Percentiles rank a stretch among this genome's conserved stretches.
These are phyloP conservation scores for Auricularia sp. DNA, from an alignment of 768 basidiomycete genomes.

Conservation along the genomic window DNA sequence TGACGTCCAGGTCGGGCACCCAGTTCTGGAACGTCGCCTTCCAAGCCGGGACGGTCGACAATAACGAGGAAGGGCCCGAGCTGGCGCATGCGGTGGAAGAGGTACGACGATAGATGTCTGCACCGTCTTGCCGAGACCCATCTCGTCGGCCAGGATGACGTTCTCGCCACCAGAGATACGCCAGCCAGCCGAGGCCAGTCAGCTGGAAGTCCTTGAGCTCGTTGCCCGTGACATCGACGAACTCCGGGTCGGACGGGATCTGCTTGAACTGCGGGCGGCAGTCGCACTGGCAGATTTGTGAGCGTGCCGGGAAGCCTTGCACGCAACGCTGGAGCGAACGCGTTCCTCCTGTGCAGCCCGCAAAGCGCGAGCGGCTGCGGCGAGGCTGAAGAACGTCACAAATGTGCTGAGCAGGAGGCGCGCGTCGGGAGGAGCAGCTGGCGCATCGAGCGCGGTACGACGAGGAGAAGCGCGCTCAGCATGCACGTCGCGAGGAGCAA, in stretches of 20 bases:
- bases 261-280: slow-evolving; percentile 72
- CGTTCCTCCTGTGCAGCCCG: too few species aligned
- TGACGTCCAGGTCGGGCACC: slow-evolving; percentile 95
- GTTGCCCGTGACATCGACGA: slow-evolving; percentile 69
- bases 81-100: slow-evolving; percentile 79
- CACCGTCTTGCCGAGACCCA: slow-evolving; percentile 99
- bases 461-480: too few species aligned
- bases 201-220: slow-evolving; percentile 95
- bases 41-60: slow-evolving; percentile 99
- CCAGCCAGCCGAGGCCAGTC: slow-evolving; percentile 95
- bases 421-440: too few species aligned
- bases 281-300: slow-evolving; percentile 57
- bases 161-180: slow-evolving; percentile 96
- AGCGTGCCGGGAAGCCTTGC: slow-evolving; percentile 61
- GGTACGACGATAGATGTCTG: slow-evolving; percentile 88
- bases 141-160: slow-evolving; percentile 97
- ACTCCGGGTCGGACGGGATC: slow-evolving; percentile 81
- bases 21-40: slow-evolving; percentile 92
- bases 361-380: too few species aligned
- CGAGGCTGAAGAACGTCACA: too few species aligned
- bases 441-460: too few species aligned
- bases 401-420: too few species aligned
- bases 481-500: too few species aligned
- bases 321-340: slow-evolving; percentile 42
- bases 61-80: slow-evolving; percentile 94